Percentiles rank a stretch among this genome's conserved stretches.
Evolutionary conservation across 2,329 filamentous ascomycete genomes (phyloP).

Genomic region (Aurifilum marmelostoma): DNA sequence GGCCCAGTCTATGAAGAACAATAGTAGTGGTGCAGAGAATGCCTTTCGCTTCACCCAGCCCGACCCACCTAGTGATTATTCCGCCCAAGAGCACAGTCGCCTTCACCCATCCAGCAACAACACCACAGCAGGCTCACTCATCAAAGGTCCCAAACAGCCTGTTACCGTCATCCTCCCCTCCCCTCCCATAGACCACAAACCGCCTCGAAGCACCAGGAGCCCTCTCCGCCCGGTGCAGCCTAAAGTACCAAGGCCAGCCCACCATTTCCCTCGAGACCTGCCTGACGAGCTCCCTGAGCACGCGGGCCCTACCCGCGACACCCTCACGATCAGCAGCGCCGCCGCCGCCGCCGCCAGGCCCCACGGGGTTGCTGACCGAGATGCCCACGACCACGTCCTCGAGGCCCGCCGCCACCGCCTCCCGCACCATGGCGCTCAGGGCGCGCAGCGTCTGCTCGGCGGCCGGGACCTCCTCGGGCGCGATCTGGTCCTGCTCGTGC

Average conservation of each 20-base stretch:
- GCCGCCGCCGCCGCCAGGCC: background rate
- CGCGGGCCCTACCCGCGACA: too few species aligned
- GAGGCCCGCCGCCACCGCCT: background rate
- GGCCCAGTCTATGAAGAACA: background rate
- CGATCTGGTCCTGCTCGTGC: background rate
- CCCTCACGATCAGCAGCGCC: too few species aligned
- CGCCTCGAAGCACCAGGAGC: background rate
- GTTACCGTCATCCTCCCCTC: too few species aligned
- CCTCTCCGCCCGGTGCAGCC: background rate
- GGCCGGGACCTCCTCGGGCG: background rate
- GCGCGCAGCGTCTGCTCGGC: background rate
- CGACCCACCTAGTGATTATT: background rate
- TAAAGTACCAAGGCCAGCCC: background rate
- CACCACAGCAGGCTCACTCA: background rate
- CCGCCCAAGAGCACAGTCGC: too few species aligned
- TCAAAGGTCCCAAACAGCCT: background rate
- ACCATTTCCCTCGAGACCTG: background rate
- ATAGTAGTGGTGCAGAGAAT: background rate
- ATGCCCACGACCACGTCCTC: background rate
- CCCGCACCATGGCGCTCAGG: background rate
- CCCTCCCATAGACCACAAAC: background rate
- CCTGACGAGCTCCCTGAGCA: background rate
- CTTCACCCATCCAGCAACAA: too few species aligned
- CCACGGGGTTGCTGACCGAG: background rate
- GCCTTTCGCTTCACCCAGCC: background rate